phyloP scores from a whole-genome alignment of 768 basidiomycete genomes.

The Rickenella mellea region DNA sequence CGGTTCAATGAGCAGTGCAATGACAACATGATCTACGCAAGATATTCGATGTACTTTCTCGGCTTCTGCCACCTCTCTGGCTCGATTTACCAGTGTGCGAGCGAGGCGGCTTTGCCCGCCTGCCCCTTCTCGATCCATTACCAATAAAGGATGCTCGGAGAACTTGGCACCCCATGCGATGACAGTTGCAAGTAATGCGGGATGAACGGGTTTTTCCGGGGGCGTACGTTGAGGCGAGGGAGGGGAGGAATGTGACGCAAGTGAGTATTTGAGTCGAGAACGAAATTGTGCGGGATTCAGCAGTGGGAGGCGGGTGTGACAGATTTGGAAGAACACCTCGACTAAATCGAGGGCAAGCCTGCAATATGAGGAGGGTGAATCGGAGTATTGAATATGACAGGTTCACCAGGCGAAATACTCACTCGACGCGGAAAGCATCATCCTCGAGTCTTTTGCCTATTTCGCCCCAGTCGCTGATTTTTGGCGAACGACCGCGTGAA shows the following conservation, averaged over 20 bases:
- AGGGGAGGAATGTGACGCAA: constrained; percentile 1
- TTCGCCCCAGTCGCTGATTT: constrained; percentile 69
- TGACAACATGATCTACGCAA: constrained; percentile 72
- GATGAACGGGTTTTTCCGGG: constrained; percentile 44
- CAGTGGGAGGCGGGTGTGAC: constrained; percentile 80
- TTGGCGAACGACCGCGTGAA: constrained; percentile 17
- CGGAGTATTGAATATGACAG: too few relatives aligned
- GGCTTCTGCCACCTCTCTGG: constrained; percentile 79
- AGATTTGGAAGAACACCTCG: constrained; percentile 91
- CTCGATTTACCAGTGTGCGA: constrained; percentile 67
- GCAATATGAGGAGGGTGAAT: too few relatives aligned
- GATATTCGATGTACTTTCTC: constrained; percentile 80
- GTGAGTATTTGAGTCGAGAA: constrained; percentile 40
- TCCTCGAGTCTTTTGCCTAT: constrained; percentile 62
- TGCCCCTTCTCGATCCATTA: constrained; percentile 64
- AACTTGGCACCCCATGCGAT: constrained; percentile 92
- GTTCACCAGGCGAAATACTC: constrained; percentile 30
- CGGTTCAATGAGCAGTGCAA: constrained; percentile 72
- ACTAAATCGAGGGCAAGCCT: constrained; percentile 91
- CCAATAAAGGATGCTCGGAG: constrained; percentile 80
- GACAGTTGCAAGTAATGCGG: constrained; percentile 75
- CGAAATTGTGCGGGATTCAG: constrained; percentile 81
- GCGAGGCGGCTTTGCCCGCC: constrained; percentile 69
- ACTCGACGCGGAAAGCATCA: constrained; percentile 76
- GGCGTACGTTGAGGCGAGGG: constrained; percentile 3